Percentiles rank a stretch among this genome's conserved stretches.
These are phyloP conservation scores for Exophiala viscosa DNA, from an alignment of 2,329 filamentous ascomycete species.

Conservation along the genomic window DNA sequence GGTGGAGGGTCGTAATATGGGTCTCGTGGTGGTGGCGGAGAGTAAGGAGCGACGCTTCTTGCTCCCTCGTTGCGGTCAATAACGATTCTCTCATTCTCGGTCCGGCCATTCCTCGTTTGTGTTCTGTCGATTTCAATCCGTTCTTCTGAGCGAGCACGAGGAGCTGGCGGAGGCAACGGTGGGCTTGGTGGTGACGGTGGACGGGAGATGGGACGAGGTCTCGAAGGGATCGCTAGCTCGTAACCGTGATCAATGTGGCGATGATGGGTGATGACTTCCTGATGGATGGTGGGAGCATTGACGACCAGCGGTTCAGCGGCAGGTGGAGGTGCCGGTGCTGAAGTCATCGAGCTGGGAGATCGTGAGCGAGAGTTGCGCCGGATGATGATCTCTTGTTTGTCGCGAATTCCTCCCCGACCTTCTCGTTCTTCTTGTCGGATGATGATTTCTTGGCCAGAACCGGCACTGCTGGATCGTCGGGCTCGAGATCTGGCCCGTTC, in stretches of 20 bases:
- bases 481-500: slow-evolving; percentile 27
- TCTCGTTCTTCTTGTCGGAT: slow-evolving; percentile 41
- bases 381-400: slow-evolving; percentile 36
- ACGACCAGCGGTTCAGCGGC: slow-evolving; percentile 59
- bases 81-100: slow-evolving; percentile 64
- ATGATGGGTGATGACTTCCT: slow-evolving; percentile 86
- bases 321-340: slow-evolving; percentile 49
- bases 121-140: slow-evolving; percentile 56
- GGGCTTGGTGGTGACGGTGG: slow-evolving; percentile 41
- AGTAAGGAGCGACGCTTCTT: slow-evolving; percentile 34
- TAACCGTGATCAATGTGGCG: slow-evolving; percentile 80
- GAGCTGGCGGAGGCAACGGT: slow-evolving; percentile 33
- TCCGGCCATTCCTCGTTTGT: slow-evolving; percentile 44
- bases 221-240: slow-evolving; percentile 30
- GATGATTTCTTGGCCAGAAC: slow-evolving; percentile 36
- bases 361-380: slow-evolving; percentile 35
- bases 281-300: slow-evolving; percentile 73
- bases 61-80: slow-evolving; percentile 46
- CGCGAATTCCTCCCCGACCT: slow-evolving; percentile 25
- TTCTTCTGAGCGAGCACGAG: slow-evolving; percentile 39
- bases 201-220: slow-evolving; percentile 31
- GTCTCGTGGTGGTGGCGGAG: slow-evolving; percentile 25
- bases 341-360: slow-evolving; percentile 32
- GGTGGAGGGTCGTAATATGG: slow-evolving; percentile 27
- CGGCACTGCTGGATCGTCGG: slow-evolving; percentile 26